phyloP scores from a whole-genome alignment of 345 rosid genomes.

The Chamaenerion angustifolium region DNA sequence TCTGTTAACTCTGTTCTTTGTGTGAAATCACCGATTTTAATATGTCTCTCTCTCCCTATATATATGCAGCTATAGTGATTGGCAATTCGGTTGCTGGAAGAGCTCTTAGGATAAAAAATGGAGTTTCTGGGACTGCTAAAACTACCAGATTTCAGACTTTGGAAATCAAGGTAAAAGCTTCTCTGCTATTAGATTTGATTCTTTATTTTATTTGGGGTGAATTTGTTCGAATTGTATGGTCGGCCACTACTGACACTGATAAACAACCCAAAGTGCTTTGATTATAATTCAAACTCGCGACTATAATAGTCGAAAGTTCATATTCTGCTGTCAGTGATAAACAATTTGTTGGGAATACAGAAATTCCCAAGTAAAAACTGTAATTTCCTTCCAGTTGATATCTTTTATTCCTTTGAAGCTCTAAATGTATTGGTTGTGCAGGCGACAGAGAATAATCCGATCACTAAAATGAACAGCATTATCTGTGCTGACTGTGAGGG shows the following conservation, averaged over 20 bases:
- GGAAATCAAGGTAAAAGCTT: conserved; percentile 45
- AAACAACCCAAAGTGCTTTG: too few species aligned
- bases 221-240: background rate
- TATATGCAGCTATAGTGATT: conserved; percentile 16
- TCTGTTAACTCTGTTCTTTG: background rate
- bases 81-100: conserved; percentile 29
- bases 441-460: conserved; percentile 31
- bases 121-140: conserved; percentile 26
- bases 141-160: conserved; percentile 35
- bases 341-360: too few species aligned
- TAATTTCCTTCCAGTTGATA: background rate
- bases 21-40: background rate
- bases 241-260: background rate
- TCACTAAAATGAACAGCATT: conserved; percentile 40
- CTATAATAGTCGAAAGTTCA: too few species aligned
- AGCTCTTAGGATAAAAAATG: conserved; percentile 23
- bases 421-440: conserved; percentile 15
- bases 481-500: conserved; percentile 71
- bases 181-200: too few species aligned
- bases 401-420: background rate
- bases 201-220: background rate
- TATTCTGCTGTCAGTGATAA: too few species aligned
- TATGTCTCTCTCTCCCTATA: background rate
- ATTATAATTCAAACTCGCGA: too few species aligned
- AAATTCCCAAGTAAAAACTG: too few species aligned